These are phyloP conservation scores for Suhomyces atakaporum DNA, from an alignment of 1,139 yeast genomes.

Conservation along the genomic window DNA sequence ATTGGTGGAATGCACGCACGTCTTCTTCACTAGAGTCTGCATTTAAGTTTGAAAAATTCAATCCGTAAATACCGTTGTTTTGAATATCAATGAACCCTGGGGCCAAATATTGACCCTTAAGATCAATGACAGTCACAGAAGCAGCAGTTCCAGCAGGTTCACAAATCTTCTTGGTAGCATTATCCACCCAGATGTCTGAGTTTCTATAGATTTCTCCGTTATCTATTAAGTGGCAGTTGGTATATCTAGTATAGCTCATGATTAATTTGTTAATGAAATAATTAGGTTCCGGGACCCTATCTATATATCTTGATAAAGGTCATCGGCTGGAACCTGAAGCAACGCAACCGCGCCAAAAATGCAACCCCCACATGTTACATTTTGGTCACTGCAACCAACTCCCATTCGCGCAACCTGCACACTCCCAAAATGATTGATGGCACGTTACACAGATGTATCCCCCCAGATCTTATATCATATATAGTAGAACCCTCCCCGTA, in stretches of 20 bases:
- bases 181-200: constrained; percentile 51
- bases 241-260: constrained; percentile 31
- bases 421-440: no score
- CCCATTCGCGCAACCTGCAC: background rate
- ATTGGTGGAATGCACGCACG: constrained; percentile 28
- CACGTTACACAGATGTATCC: background rate
- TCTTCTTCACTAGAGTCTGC: constrained; percentile 39
- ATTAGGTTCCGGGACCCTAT: background rate
- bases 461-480: background rate
- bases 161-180: constrained; percentile 46
- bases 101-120: constrained; percentile 51
- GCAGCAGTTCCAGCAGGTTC: constrained; percentile 25
- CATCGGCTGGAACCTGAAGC: background rate
- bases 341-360: background rate
- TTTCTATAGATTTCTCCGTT: constrained; percentile 43
- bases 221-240: constrained; percentile 56
- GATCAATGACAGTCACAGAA: constrained; percentile 38
- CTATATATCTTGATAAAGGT: background rate
- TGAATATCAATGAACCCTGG: constrained; percentile 67
- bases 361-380: background rate
- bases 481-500: no score
- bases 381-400: constrained; percentile 1
- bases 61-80: constrained; percentile 62
- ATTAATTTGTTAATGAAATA: no score
- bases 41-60: constrained; percentile 51